Base-by-base conservation (phyloP, 768 basidiomycete genomes). In the Tulasnella sp. region DNA sequence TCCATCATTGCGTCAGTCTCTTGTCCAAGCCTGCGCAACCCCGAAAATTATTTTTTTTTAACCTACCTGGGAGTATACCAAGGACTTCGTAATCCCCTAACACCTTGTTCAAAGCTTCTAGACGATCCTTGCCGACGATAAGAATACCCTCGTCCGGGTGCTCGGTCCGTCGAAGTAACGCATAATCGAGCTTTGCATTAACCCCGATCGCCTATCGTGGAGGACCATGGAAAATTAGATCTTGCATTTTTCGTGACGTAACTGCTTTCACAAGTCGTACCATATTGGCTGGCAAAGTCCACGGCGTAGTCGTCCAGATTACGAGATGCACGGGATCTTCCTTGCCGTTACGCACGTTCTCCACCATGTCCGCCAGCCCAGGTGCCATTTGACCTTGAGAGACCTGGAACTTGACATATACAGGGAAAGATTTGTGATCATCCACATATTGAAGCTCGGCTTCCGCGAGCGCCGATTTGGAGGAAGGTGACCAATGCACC, bases 261-360 rank as follows among this genome's bases (percentile, higher is more conserved):
- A 19, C 7, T n/a, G 34, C 25, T 67, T 25, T n/a, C n/a, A n/a
- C 40, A 22, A 31, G 8, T 77, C 87, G 54, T 79, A 95, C 96
- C 92, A 96, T 94, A 81, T 99, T 99, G 1, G 94, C 93, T 6
- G 93, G 94, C 68, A 99, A 84, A 4, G 94, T 99, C 97, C 97
- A 99, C 0, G 97, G 93, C 0, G 97, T 99, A 3, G 97, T 99
- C 2, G 97, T 99, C 97, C 97, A 99, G 4, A 97, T 92, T 22
- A 95, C 84, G 12, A 97, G 79, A 37, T 86, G 71, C 0, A 79
- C 64, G 34, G 75, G 67, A 11, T 76, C 75, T 3, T 74, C 39
- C 36, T 72, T 40, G 17, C 17, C 68, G 5, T 69, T 29, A 0
- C 67, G 68, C 39, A 75, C 42, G 6, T 25, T 39, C 22, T 75